Base-by-base conservation (phyloP, 768 basidiomycete genomes). In the Tricholoma furcatifolium region DNA sequence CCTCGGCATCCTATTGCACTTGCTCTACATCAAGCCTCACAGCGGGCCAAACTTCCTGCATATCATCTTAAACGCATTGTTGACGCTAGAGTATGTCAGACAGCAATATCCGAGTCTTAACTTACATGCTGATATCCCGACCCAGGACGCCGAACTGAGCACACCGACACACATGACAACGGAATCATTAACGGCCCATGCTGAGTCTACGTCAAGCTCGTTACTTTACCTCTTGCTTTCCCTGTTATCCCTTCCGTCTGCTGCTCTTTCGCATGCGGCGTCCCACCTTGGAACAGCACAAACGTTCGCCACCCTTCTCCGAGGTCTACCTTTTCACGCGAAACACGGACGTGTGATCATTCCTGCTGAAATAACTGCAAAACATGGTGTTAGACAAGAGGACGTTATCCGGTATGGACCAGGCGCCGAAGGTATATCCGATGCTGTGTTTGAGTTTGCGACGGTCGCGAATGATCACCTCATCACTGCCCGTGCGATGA, bases 61-160 rank as follows among this genome's bases (percentile, higher is more conserved):
- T 93, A 94, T 66, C 87, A 93, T 62, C 74, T 94, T 48, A 88
- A 85, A 65, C 75, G 92, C 50, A 88, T 93, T 60, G 75, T 94
- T 55, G 91, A 92, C 65, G 92, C 92, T 27, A 79, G 91, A 65
- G 91, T 93, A 60, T 36, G 84, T 74, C 51, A 48, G 42, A 42
- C 21, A 23, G 31, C 38, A 24, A 15, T 42, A 40, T 30, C 52
- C 20, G 47, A 30, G 21, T 57, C 31, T 47, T 58, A 44, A 32
- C 44, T 50, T 47, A 46, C 47, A 51, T 17, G 59, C 47, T 60
- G 54, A 64, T 58, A 44, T 59, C 35, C 30, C 50, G 35, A 46
- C 51, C 44, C 62, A 88, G 87, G 83, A 88, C 57, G 73, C 79
- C 61, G 87, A 90, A 63, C 70, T 93, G 54, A 75, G 80, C 46